A percentile compares a stretch with the other conserved stretches of the same genome.
Evolutionary conservation across 2,329 filamentous ascomycete species (phyloP).

Genomic region (Parastagonospora avenae): DNA sequence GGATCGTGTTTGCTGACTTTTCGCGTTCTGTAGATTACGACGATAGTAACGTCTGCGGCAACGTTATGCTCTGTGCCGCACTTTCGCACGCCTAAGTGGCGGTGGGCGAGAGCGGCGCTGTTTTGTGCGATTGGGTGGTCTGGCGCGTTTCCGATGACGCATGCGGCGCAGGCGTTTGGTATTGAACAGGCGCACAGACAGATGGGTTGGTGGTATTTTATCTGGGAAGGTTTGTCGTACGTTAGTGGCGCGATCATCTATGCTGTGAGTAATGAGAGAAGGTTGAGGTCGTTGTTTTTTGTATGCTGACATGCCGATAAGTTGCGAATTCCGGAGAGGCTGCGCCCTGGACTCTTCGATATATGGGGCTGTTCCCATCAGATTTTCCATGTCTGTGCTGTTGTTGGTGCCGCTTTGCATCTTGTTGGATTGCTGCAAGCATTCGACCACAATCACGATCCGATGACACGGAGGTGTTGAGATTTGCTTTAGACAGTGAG

Average conservation of each 20-base stretch:
- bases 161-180: slow-evolving; percentile 10
- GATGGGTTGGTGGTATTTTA: slow-evolving; percentile 12
- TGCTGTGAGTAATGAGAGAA: slow-evolving; percentile 1
- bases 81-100: slow-evolving; percentile 9
- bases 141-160: slow-evolving; percentile 9
- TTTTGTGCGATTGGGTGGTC: slow-evolving; percentile 11
- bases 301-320: neutral
- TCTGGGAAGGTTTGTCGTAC: slow-evolving; percentile 5
- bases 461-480: slow-evolving; percentile 4
- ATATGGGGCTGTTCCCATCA: slow-evolving; percentile 9
- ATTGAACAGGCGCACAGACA: slow-evolving; percentile 8
- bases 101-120: slow-evolving; percentile 5
- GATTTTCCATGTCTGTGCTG: slow-evolving; percentile 8
- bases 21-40: neutral
- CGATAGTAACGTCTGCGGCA: slow-evolving; percentile 1
- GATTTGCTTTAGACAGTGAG: too few relatives aligned
- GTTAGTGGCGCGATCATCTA: slow-evolving; percentile 7
- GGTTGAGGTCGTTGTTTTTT: neutral
- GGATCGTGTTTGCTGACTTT: neutral
- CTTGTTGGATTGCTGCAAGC: slow-evolving; percentile 3
- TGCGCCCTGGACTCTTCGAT: slow-evolving; percentile 3
- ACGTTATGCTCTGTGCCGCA: slow-evolving; percentile 5
- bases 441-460: slow-evolving; percentile 8
- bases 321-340: slow-evolving; percentile 4
- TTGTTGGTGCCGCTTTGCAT: slow-evolving; percentile 2